Evolutionary conservation across 1,284 basidiomycete genomes (phyloP).

Genomic region (Calocybe gambosa): DNA sequence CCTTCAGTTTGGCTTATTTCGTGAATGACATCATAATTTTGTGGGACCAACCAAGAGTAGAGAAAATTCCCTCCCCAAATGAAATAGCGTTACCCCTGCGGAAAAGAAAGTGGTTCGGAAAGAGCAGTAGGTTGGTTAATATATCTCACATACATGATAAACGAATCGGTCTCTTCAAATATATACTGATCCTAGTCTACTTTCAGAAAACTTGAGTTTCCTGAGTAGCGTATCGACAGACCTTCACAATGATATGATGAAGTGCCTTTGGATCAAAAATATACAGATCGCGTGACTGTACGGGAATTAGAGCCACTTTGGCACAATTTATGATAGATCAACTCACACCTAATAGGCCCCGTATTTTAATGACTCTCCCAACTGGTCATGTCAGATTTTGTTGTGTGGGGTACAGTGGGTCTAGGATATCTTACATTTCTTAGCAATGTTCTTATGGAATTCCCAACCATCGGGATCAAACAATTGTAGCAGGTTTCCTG

Average conservation of each 20-base stretch:
- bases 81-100: conserved; percentile 24
- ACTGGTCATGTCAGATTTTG: conserved; percentile 14
- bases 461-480: conserved; percentile 25
- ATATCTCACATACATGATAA: conserved; percentile 25
- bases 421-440: conserved; percentile 19
- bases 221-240: conserved; percentile 9
- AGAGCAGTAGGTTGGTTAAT: background rate
- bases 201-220: conserved; percentile 9
- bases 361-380: conserved; percentile 21
- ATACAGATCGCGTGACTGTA: conserved; percentile 23
- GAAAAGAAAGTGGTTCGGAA: background rate
- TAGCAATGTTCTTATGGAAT: conserved; percentile 21
- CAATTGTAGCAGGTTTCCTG: conserved; percentile 23
- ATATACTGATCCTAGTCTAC: conserved; percentile 14
- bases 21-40: background rate
- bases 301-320: background rate
- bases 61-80: conserved; percentile 33
- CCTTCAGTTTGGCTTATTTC: conserved; percentile 21
- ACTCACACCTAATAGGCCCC: conserved; percentile 24
- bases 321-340: background rate
- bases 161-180: conserved; percentile 27
- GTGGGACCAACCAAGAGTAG: conserved; percentile 25
- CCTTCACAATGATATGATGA: conserved; percentile 32
- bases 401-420: background rate
- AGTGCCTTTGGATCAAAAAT: conserved; percentile 30